A percentile compares a stretch with the other conserved stretches of the same genome.
phyloP scores from a whole-genome alignment of 345 rosid species.

The Microcos paniculata region DNA sequence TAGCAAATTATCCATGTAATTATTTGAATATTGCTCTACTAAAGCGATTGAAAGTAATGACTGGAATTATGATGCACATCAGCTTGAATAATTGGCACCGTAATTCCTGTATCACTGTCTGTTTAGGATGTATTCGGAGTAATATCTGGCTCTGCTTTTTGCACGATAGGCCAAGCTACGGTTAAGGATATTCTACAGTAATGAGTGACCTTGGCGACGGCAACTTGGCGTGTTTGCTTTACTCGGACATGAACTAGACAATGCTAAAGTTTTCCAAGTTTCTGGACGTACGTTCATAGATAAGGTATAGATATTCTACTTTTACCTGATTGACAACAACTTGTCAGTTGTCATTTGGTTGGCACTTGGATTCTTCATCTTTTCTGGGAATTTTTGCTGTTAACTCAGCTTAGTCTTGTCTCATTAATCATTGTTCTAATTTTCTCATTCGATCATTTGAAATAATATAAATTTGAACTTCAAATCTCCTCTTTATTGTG shows the following conservation, averaged over 20 bases:
- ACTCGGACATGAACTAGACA: slow-evolving; percentile 27
- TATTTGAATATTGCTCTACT: too few species aligned
- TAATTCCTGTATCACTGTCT: background rate
- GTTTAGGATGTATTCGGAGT: background rate
- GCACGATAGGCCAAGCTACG: slow-evolving; percentile 6
- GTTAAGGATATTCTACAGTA: slow-evolving; percentile 18
- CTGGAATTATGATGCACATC: background rate
- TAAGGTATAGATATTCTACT: slow-evolving; percentile 26
- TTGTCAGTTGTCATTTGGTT: background rate
- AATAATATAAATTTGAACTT: too few species aligned
- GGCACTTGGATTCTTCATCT: background rate
- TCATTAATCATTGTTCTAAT: too few species aligned
- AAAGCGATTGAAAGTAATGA: background rate
- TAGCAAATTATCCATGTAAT: background rate
- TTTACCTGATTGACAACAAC: slow-evolving; percentile 25
- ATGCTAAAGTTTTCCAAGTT: slow-evolving; percentile 3
- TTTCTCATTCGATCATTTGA: too few species aligned
- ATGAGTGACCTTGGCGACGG: background rate
- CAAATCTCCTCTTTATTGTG: background rate
- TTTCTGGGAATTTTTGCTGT: background rate
- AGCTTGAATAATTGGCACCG: background rate
- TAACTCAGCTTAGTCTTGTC: background rate
- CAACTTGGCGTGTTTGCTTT: slow-evolving; percentile 38
- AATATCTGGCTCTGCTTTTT: slow-evolving; percentile 2
- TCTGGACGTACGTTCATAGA: slow-evolving; percentile 22